Percentiles rank a stretch among this genome's conserved stretches.
Evolutionary conservation across 139 green algal genomes (phyloP).

Genomic region (Choricystis sp.): DNA sequence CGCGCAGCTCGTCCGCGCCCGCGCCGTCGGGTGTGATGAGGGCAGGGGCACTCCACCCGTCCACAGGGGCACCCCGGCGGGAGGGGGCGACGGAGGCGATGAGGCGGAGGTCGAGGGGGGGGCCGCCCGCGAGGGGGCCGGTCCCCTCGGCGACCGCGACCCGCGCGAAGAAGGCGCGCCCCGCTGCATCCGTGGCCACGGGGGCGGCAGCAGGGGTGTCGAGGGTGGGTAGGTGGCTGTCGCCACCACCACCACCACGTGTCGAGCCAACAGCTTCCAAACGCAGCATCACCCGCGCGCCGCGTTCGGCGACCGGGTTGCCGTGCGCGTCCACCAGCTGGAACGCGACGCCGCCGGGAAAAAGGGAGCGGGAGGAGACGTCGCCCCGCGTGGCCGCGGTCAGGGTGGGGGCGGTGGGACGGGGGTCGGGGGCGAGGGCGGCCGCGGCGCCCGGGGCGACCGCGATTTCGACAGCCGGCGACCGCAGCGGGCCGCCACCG

Average conservation of each 20-base stretch:
- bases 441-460: conserved; percentile 20
- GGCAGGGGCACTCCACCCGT: too few relatives aligned
- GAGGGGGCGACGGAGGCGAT: too few relatives aligned
- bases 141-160: conserved; percentile 25
- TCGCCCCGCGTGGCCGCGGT: conserved; percentile 19
- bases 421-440: conserved; percentile 15
- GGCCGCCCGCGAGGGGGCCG: too few relatives aligned
- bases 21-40: not conserved
- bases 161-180: conserved; percentile 30
- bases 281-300: too few relatives aligned
- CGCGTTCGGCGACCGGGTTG: too few relatives aligned
- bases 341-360: not conserved
- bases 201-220: not conserved
- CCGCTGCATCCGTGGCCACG: conserved; percentile 20
- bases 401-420: conserved; percentile 1
- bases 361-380: not conserved
- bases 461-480: conserved; percentile 15
- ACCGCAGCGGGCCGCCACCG: too few relatives aligned
- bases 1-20: not conserved
- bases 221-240: too few relatives aligned
- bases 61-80: too few relatives aligned
- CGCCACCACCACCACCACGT: too few relatives aligned
- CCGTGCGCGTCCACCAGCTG: conserved; percentile 35
- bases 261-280: too few relatives aligned
- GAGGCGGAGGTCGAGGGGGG: too few relatives aligned